phyloP scores from a whole-genome alignment of 805 yeast genomes.

The Citeromyces nyonsensis region DNA sequence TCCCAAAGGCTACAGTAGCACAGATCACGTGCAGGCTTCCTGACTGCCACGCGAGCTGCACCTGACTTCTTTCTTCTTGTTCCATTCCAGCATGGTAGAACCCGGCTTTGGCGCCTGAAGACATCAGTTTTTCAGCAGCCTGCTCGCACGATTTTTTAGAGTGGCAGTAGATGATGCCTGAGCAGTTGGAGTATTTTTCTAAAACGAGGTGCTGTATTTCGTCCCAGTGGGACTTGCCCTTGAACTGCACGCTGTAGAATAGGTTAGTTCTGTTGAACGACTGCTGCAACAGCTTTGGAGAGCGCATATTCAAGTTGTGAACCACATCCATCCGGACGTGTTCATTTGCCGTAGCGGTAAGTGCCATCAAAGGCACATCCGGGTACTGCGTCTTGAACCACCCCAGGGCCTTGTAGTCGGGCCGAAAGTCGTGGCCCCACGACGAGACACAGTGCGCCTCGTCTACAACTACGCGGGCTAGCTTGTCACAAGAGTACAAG shows the following conservation, averaged over 20 bases:
- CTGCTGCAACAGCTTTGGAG: slow-evolving; percentile 62
- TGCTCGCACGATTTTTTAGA: slow-evolving; percentile 82
- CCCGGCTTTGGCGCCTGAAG: slow-evolving; percentile 50
- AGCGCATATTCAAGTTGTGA: slow-evolving; percentile 50
- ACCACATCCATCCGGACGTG: slow-evolving; percentile 78
- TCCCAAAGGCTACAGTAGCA: slow-evolving; percentile 97
- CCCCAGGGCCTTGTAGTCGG: slow-evolving; percentile 77
- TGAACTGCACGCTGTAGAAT: slow-evolving; percentile 60
- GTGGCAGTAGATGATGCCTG: slow-evolving; percentile 91
- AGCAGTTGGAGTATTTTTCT: slow-evolving; percentile 31
- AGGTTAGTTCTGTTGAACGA: slow-evolving; percentile 86
- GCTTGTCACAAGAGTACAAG: slow-evolving; percentile 33
- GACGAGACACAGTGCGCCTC: slow-evolving; percentile 97
- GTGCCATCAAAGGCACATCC: slow-evolving; percentile 80
- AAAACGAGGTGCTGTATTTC: slow-evolving; percentile 44
- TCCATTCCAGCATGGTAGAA: slow-evolving; percentile 94
- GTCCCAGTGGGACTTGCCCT: slow-evolving; percentile 37
- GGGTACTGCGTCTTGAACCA: slow-evolving; percentile 64
- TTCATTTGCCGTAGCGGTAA: slow-evolving; percentile 94
- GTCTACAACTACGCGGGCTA: slow-evolving; percentile 86
- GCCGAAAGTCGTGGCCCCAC: slow-evolving; percentile 98
- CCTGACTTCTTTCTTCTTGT: slow-evolving; percentile 49
- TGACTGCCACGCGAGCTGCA: slow-evolving; percentile 78
- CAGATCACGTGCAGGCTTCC: slow-evolving; percentile 66
- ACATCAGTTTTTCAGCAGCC: slow-evolving; percentile 43